Evolutionary conservation across 768 basidiomycete species (phyloP).

Genomic region (Tricholoma flavovirens): DNA sequence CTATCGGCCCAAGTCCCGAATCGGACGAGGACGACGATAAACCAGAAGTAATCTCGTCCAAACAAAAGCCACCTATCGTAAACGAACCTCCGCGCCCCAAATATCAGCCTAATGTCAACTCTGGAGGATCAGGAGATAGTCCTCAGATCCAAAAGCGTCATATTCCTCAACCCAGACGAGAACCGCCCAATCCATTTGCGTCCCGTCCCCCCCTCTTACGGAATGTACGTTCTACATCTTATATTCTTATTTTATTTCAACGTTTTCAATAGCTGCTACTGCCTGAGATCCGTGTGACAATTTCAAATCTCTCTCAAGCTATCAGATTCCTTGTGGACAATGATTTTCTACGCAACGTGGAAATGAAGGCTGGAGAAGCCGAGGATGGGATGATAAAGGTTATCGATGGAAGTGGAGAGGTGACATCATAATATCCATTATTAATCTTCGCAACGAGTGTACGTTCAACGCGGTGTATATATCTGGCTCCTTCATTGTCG

Average conservation of each 20-base stretch:
- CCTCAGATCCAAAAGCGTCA: slow-evolving; percentile 4
- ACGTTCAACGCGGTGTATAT: not conserved
- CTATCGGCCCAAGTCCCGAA: slow-evolving; percentile 8
- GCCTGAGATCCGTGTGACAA: slow-evolving; percentile 81
- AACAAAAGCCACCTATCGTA: slow-evolving; percentile 14
- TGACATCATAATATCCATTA: slow-evolving; percentile 1
- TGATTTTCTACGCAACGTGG: slow-evolving; percentile 77
- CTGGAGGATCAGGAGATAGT: not conserved
- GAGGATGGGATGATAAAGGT: slow-evolving; percentile 60
- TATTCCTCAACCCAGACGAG: slow-evolving; percentile 28
- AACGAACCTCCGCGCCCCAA: not conserved
- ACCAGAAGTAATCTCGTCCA: slow-evolving; percentile 60
- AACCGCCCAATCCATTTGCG: slow-evolving; percentile 58
- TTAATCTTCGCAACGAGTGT: slow-evolving; percentile 4
- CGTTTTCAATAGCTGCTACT: slow-evolving; percentile 53
- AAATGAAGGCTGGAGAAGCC: slow-evolving; percentile 75
- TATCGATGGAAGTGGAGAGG: slow-evolving; percentile 20
- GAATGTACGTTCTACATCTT: slow-evolving; percentile 47
- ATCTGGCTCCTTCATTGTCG: not conserved
- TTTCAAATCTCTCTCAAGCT: slow-evolving; percentile 90
- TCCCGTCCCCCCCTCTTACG: slow-evolving; percentile 68
- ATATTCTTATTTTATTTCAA: not conserved
- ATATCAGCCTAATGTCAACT: not conserved
- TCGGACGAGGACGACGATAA: slow-evolving; percentile 33
- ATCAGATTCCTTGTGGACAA: slow-evolving; percentile 89